Conservation (phyloP, 495 filamentous ascomycete genomes). For the Lasiosphaeriaceae sp. region DNA sequence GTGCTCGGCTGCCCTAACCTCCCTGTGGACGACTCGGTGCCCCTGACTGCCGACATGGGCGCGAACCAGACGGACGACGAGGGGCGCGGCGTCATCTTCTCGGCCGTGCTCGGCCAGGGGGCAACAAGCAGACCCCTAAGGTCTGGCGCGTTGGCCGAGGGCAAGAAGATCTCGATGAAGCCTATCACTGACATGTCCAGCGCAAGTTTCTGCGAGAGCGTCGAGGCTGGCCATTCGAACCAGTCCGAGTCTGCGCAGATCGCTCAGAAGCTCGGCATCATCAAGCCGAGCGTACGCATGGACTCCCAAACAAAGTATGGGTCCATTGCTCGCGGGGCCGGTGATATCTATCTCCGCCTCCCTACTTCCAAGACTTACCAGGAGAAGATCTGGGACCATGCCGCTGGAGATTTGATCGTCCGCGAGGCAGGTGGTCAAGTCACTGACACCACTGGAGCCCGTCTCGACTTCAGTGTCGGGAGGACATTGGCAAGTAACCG, state of each 20-base stretch:
- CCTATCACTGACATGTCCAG: constrained; percentile 65
- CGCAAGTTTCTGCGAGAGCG: constrained; percentile 91
- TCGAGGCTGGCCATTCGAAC: constrained; percentile 84
- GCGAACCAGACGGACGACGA: constrained; percentile 61
- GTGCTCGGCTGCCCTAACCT: constrained; percentile 94
- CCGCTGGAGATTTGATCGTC: constrained; percentile 91
- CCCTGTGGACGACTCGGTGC: constrained; percentile 71
- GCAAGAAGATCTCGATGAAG: constrained; percentile 72
- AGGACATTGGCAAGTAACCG: constrained; percentile 84
- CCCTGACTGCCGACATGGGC: constrained; percentile 63
- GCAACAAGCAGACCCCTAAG: constrained; percentile 70
- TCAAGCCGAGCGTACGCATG: constrained; percentile 78
- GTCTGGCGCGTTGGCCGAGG: constrained; percentile 52
- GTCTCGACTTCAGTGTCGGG: constrained; percentile 80
- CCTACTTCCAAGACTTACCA: constrained; percentile 81
- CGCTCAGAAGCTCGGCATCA: constrained; percentile 79
- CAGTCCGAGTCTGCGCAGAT: constrained; percentile 85
- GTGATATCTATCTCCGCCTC: constrained; percentile 88
- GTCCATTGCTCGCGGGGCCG: constrained; percentile 89
- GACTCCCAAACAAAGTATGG: constrained; percentile 98
- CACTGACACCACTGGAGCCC: constrained; percentile 75
- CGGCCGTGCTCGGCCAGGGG: constrained; percentile 71
- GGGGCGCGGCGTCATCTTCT: constrained; percentile 77
- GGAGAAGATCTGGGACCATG: constrained; percentile 99
- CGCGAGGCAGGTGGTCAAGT: constrained; percentile 91